These are phyloP conservation scores for Leccinum pachyderme DNA, from an alignment of 1,284 basidiomycete genomes.

Conservation along the genomic window DNA sequence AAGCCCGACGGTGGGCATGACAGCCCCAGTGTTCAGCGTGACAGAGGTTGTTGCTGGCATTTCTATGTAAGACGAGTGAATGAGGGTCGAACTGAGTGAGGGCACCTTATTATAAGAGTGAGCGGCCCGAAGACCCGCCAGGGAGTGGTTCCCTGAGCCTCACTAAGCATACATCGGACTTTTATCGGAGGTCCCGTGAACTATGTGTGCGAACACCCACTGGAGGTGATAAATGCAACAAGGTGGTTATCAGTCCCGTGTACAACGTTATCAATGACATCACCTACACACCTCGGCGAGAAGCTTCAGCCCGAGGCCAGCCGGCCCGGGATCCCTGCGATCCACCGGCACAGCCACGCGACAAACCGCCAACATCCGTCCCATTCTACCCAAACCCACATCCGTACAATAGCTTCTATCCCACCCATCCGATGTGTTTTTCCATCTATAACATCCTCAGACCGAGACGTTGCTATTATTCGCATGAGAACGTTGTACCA, in stretches of 20 bases:
- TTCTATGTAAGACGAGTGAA: background rate
- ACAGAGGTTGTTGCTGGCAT: constrained; percentile 44
- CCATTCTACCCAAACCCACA: constrained; percentile 46
- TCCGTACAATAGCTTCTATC: constrained; percentile 36
- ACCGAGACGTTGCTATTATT: constrained; percentile 39
- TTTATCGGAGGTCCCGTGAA: constrained; percentile 6
- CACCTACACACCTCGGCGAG: background rate
- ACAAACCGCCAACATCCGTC: constrained; percentile 2
- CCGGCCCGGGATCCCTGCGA: background rate
- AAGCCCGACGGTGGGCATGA: constrained; percentile 54
- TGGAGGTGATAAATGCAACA: background rate
- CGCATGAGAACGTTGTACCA: constrained; percentile 62
- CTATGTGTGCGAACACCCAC: background rate
- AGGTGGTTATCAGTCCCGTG: background rate
- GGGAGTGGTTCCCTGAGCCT: background rate
- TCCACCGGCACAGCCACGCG: constrained; percentile 3
- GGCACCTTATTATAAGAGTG: constrained; percentile 1
- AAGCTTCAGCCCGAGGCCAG: background rate
- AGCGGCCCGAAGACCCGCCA: constrained; percentile 1
- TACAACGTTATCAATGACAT: background rate
- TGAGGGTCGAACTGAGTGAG: background rate
- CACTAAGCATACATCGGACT: background rate
- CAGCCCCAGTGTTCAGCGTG: constrained; percentile 32
- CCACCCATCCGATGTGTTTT: constrained; percentile 28
- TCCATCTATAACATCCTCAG: background rate